phyloP scores from a whole-genome alignment of 345 rosid species.

The Citrus cavaleriei region DNA sequence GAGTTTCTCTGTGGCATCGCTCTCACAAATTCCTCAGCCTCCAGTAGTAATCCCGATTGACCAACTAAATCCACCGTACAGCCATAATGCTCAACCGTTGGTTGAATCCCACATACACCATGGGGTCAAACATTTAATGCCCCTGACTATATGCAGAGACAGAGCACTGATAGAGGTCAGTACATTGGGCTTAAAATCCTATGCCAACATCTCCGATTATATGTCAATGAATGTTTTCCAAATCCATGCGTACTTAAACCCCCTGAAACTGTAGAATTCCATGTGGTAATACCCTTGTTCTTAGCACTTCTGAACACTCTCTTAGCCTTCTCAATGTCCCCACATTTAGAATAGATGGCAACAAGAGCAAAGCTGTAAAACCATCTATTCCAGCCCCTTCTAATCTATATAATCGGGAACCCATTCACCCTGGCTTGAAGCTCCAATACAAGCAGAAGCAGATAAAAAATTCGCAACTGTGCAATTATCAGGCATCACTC shows the following conservation, averaged over 20 bases:
- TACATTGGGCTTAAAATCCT: slow-evolving; percentile 39
- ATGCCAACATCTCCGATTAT: slow-evolving; percentile 48
- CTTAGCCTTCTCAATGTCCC: slow-evolving; percentile 46
- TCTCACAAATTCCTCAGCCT: no score
- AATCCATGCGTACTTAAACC: slow-evolving; percentile 41
- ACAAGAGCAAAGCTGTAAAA: slow-evolving; percentile 45
- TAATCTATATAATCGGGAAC: slow-evolving; percentile 34
- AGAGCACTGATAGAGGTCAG: slow-evolving; percentile 32
- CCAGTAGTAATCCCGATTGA: no score
- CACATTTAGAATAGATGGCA: slow-evolving; percentile 57
- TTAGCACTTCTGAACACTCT: slow-evolving; percentile 33
- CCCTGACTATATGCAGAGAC: no score
- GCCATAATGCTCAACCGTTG: no score
- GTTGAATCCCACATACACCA: no score
- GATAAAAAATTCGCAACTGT: slow-evolving; percentile 42
- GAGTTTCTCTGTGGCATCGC: no score
- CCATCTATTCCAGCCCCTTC: slow-evolving; percentile 32
- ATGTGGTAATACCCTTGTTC: slow-evolving; percentile 39
- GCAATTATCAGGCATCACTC: slow-evolving; percentile 32
- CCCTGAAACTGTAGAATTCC: slow-evolving; percentile 52
- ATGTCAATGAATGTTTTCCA: slow-evolving; percentile 38
- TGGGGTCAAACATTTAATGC: no score
- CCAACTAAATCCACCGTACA: no score
- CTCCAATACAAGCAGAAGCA: slow-evolving; percentile 48
- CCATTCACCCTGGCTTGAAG: slow-evolving; percentile 47